Base-by-base conservation (phyloP, 305 asterid genomes). In the Plantago rigida region DNA sequence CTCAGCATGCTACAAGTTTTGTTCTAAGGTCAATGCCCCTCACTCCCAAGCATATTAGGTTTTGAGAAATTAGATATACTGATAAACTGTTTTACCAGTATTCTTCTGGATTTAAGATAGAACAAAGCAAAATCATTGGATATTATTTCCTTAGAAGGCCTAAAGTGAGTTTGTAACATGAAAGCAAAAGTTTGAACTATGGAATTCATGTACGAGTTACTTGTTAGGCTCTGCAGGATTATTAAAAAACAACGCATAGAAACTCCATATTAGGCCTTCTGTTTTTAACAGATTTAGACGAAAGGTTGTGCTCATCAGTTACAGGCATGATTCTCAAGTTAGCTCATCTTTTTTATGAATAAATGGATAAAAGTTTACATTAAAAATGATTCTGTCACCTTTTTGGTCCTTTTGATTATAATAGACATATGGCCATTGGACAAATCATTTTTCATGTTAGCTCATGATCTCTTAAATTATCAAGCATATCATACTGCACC, bases 1-100 rank as follows among this genome's bases (percentile, higher is more conserved):
- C 60, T 56, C 34, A 13, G 2, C 31, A 47, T 63, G 57, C 47
- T 17, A 17, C 19, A 44, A 34, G 69, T 46, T 64, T 54, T 36
- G 29, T 24, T 48, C 54, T 51, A 39, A 29, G 59, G 15, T 7
- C 48, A 36, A 42, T 49, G 13, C 0, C 42, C 42, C 42, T 36
- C 5, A 6, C 42, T 4, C 1, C 9, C 42, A 36, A 4, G 42
- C 5, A 36, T 36, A 36, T 36, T 4, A 36, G 42, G 42, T 36
- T 36, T 36, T 17, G 42, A 36, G 42, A 36, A 4, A 36, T 1
- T 3, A 4, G 42, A 36, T 36, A 36, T 36, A 6, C 42, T 36
- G 42, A 36, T 36, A 36, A 36, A 36, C 9, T 36, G 42, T 6
- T 36, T 36, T 36, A 4, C 9, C 1, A 36, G 19, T 17, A 17